A percentile compares a stretch with the other conserved stretches of the same genome.
phyloP scores from a whole-genome alignment of 192 early-diverging fungal species.

The Helicostylum pulchrum region DNA sequence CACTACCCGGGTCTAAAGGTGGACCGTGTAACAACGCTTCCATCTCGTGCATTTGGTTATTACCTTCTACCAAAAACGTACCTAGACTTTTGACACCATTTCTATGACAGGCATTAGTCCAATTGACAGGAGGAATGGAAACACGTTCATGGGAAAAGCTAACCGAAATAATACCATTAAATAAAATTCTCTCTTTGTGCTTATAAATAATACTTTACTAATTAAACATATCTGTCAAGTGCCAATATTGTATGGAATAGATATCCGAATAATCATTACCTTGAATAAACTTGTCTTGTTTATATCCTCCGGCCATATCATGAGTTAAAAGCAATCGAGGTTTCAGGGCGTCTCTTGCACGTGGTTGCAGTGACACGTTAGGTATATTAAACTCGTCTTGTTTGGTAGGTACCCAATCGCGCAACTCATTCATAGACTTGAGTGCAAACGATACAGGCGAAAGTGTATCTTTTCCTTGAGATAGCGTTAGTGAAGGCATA shows the following conservation, averaged over 20 bases:
- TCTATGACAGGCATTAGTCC: constrained; percentile 61
- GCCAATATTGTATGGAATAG: constrained; percentile 61
- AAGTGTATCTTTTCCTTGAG: background rate
- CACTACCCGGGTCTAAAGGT: background rate
- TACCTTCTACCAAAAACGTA: constrained; percentile 64
- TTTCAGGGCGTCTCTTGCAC: background rate
- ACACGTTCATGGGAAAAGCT: constrained; percentile 57
- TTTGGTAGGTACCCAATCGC: constrained; percentile 17
- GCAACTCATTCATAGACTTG: constrained; percentile 11
- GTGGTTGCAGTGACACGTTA: background rate
- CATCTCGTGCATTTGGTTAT: constrained; percentile 43
- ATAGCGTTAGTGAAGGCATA: constrained; percentile 22
- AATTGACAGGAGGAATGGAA: constrained; percentile 57
- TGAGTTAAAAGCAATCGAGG: constrained; percentile 51
- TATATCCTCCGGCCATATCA: constrained; percentile 66
- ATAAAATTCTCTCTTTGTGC: background rate
- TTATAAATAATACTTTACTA: constrained; percentile 37
- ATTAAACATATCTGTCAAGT: constrained; percentile 59
- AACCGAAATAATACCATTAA: background rate
- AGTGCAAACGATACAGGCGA: constrained; percentile 15
- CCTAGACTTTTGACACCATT: constrained; percentile 57
- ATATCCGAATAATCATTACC: constrained; percentile 41
- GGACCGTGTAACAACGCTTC: constrained; percentile 54
- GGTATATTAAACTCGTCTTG: constrained; percentile 20
- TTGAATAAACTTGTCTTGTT: constrained; percentile 45